A percentile compares a stretch with the other conserved stretches of the same genome.
Conservation (phyloP, 23 red algal genomes). For the Cyanidioschyzon merolae region DNA sequence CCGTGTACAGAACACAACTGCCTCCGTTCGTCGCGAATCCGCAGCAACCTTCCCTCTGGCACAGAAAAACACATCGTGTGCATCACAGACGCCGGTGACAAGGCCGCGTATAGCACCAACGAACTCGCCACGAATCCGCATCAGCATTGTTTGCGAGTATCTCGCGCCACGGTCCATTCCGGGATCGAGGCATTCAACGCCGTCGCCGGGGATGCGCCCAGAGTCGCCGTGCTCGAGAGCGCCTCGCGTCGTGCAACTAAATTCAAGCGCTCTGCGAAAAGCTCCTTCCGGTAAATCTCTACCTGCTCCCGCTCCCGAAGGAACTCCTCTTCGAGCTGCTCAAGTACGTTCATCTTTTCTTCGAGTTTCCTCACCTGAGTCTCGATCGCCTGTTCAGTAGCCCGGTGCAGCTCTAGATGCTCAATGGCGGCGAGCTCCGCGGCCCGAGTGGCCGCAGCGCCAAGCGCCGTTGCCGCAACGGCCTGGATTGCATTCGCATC, state of each 20-base stretch:
- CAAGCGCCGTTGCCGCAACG: constrained; percentile 23
- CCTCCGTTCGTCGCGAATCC: too few relatives aligned
- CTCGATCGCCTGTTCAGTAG: constrained; percentile 48
- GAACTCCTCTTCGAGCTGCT: constrained; percentile 39
- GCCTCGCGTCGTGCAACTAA: constrained; percentile 10
- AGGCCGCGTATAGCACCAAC: too few relatives aligned
- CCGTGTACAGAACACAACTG: too few relatives aligned
- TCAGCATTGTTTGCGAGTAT: neutral
- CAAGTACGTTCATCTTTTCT: constrained; percentile 62
- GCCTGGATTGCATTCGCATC: constrained; percentile 6
- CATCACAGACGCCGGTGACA: too few relatives aligned
- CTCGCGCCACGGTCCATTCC: neutral
- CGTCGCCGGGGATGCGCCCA: neutral
- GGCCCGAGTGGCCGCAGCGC: constrained; percentile 54
- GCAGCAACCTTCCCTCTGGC: too few relatives aligned
- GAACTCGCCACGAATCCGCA: too few relatives aligned
- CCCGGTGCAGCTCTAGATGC: constrained; percentile 47
- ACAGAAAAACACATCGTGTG: too few relatives aligned
- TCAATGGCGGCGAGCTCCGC: constrained; percentile 49
- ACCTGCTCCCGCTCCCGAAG: constrained; percentile 51
- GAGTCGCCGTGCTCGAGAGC: neutral
- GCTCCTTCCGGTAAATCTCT: constrained; percentile 42
- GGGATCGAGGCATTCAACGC: neutral
- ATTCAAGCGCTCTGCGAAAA: constrained; percentile 46
- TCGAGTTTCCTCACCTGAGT: constrained; percentile 50